These are phyloP conservation scores for Metschnikowia corniflorae DNA, from an alignment of 805 yeast species.

Conservation along the genomic window DNA sequence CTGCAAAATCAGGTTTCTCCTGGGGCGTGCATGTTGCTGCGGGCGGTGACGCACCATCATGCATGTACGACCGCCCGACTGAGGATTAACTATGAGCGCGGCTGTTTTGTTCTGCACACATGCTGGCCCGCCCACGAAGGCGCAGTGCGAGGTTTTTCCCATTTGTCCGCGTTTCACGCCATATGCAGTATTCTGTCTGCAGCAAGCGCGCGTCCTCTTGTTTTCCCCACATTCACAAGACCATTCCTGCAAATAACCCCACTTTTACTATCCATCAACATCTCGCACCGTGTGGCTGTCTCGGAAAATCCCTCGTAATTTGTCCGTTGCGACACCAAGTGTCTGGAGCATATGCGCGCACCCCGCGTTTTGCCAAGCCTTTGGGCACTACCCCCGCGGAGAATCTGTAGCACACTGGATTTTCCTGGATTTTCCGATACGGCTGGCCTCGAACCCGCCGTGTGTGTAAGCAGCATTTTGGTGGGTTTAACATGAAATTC, in stretches of 20 bases:
- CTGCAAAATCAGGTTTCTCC: too few relatives aligned
- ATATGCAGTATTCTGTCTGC: too few relatives aligned
- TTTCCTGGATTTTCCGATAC: too few relatives aligned
- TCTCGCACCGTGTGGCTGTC: neutral
- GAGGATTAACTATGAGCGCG: neutral
- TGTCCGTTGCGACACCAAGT: too few relatives aligned
- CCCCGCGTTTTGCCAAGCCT: too few relatives aligned
- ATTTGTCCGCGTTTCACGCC: neutral
- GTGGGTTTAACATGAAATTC: too few relatives aligned
- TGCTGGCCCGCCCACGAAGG: neutral
- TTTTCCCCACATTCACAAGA: constrained; percentile 7
- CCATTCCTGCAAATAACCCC: constrained; percentile 4
- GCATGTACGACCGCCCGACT: neutral
- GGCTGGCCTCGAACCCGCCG: too few relatives aligned
- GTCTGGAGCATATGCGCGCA: too few relatives aligned
- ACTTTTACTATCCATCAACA: neutral
- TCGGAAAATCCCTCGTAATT: constrained; percentile 2
- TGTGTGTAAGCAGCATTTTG: too few relatives aligned
- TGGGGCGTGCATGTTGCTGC: neutral
- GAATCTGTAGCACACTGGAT: too few relatives aligned
- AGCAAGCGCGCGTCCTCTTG: neutral
- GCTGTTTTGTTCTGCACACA: neutral
- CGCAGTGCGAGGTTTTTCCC: neutral
- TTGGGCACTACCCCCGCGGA: too few relatives aligned
- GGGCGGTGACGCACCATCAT: neutral